A percentile compares a stretch with the other conserved stretches of the same genome.
Conservation (phyloP, 495 filamentous ascomycete genomes). For the Bacidia gigantensis region DNA sequence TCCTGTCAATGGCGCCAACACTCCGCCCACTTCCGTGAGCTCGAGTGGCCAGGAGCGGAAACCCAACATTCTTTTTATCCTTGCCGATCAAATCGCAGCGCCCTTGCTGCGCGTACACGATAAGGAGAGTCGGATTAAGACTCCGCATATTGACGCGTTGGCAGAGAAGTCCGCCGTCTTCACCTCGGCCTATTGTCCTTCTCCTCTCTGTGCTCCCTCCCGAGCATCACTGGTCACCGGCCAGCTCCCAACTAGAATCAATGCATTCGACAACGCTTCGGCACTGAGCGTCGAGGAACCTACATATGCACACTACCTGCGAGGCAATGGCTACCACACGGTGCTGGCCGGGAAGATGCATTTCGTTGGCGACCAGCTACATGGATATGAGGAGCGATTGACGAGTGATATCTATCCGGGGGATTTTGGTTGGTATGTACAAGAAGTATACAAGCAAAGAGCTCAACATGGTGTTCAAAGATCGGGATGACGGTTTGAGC, state of each 20-base stretch:
- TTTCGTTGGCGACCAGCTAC: conserved; percentile 83
- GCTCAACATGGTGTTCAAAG: not conserved
- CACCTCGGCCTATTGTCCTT: conserved; percentile 78
- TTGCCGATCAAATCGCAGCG: conserved; percentile 86
- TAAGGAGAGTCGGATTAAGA: conserved; percentile 65
- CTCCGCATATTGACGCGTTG: conserved; percentile 70
- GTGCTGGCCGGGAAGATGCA: conserved; percentile 88
- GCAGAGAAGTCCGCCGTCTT: conserved; percentile 69
- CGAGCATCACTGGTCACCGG: conserved; percentile 83
- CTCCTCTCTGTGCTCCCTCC: conserved; percentile 76
- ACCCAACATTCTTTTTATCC: conserved; percentile 75
- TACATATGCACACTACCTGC: conserved; percentile 80
- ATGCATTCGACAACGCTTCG: conserved; percentile 75
- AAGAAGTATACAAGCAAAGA: not conserved
- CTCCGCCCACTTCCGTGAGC: conserved; percentile 6
- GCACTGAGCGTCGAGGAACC: conserved; percentile 60
- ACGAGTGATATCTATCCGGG: conserved; percentile 89
- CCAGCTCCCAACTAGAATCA: conserved; percentile 73
- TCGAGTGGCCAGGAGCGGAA: conserved; percentile 18
- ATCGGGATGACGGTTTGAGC: not conserved
- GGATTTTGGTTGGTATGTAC: conserved; percentile 61
- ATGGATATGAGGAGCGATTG: conserved; percentile 76
- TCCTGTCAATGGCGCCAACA: not conserved
- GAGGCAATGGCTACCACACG: conserved; percentile 76
- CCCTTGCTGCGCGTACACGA: conserved; percentile 76